These are phyloP conservation scores for Neurospora sp. DNA, from an alignment of 495 filamentous ascomycete species.

Conservation along the genomic window DNA sequence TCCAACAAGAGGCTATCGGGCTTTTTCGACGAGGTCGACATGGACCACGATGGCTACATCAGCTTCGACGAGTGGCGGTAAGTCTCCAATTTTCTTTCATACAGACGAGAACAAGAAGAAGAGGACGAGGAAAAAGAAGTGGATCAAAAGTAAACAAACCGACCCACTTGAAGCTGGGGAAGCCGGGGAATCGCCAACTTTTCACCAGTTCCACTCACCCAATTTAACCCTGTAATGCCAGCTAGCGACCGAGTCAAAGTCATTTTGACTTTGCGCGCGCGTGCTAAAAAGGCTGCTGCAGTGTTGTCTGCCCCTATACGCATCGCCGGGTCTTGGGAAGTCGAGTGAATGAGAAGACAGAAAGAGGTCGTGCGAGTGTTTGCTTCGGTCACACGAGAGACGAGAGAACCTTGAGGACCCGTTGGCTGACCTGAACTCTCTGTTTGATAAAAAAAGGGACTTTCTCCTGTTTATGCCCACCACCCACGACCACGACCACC, in stretches of 20 bases:
- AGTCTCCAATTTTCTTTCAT: conserved; percentile 16
- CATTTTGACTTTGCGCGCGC: neutral
- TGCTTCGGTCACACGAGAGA: neutral
- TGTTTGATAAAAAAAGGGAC: conserved; percentile 44
- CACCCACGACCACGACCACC: conserved; percentile 42
- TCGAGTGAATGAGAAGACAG: neutral
- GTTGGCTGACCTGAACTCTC: conserved; percentile 10
- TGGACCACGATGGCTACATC: conserved; percentile 79
- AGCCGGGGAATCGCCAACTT: neutral
- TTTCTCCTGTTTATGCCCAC: conserved; percentile 87
- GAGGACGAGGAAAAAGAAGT: neutral
- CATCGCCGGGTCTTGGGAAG: neutral
- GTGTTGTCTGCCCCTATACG: neutral
- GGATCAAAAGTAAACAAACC: neutral
- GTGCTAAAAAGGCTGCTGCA: neutral
- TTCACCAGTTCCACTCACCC: neutral
- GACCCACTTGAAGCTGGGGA: neutral
- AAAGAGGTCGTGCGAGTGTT: neutral
- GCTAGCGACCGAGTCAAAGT: neutral
- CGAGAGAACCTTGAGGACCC: conserved; percentile 2
- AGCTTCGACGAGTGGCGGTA: conserved; percentile 96
- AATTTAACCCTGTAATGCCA: neutral
- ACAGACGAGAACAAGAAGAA: neutral
- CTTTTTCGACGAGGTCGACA: conserved; percentile 85
- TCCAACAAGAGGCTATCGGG: conserved; percentile 64